Base-by-base conservation (phyloP, 108 stramenopile species). In the Fragilaria crotonensis region DNA sequence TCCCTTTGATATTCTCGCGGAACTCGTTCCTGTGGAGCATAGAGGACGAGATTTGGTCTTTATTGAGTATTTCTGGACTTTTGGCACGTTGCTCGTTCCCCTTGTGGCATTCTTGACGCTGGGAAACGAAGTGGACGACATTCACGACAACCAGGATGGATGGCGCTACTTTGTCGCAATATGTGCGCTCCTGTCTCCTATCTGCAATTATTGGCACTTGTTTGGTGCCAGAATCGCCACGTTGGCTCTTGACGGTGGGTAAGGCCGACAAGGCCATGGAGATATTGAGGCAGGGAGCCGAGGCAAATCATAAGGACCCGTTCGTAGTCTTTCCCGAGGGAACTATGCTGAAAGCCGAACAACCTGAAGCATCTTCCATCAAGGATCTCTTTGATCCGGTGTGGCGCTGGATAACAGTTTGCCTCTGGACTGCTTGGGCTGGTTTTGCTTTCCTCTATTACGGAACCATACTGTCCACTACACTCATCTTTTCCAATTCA, bases 1-100 rank as follows among this genome's bases (percentile, higher is more conserved):
- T 11, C 80, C 87, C 36, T 93, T 87, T 63, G 90, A 93, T 54
- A 76, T 83, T n/a, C 69, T 83, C 30, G 85, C 76, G 22, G 87
- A 93, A 63, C 81, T 83, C 60, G 48, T 89, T 0, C 87, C 90
- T 20, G 59, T 61, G 4, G 18, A 30, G 18, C 28, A 47, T 5
- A 54, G 80, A 54, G 89, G 84, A 30, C 55, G 60, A 26, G 63
- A 60, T 31, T 56, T 85, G 19, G 21, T 86, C 2, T 32, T 53
- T 19, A 75, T 83, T 30, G 74, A 81, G 21, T 90, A 78, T 52
- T 90, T 84, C 57, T 90, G 88, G 84, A 82, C 82, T n/a, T 54
- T 62, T 5, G 88, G 84, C 25, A 71, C 72, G 26, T 48, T 81
- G 32, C 30, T 76, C 36, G 77, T 83, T 11, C 77, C 81, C 20